A percentile compares a stretch with the other conserved stretches of the same genome.
Conservation (phyloP, 1,284 basidiomycete species). For the Puccinia hordei region DNA sequence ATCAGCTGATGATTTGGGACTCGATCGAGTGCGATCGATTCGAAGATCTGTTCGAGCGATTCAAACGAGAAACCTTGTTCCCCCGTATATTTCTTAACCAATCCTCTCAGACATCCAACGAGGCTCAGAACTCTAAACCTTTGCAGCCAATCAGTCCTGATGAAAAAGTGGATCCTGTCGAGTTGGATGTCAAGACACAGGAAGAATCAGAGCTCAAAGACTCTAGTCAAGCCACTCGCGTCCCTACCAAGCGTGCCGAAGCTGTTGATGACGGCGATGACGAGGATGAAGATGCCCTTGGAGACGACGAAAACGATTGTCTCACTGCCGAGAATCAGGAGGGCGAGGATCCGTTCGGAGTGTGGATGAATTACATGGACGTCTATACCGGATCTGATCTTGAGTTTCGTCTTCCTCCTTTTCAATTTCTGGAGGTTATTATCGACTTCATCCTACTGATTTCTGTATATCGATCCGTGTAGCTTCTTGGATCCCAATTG, state of each 20-base stretch:
- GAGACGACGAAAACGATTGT: background rate
- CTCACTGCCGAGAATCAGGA: conserved; percentile 3
- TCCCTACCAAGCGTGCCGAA: background rate
- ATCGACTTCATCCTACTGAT: background rate
- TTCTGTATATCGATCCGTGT: background rate
- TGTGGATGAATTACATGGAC: conserved; percentile 49
- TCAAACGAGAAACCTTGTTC: conserved; percentile 27
- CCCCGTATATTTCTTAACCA: conserved; percentile 9
- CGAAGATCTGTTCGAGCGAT: conserved; percentile 31
- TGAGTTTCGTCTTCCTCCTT: conserved; percentile 21
- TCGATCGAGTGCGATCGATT: conserved; percentile 23
- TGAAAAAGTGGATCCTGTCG: background rate
- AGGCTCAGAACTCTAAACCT: background rate
- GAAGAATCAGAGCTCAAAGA: conserved; percentile 5
- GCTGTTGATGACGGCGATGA: background rate
- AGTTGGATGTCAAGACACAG: background rate
- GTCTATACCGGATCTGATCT: conserved; percentile 38
- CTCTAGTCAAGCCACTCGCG: background rate
- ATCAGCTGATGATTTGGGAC: conserved; percentile 13
- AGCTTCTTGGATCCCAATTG: conserved; percentile 30
- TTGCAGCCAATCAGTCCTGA: background rate
- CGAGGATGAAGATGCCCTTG: background rate
- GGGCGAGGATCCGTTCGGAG: conserved; percentile 39
- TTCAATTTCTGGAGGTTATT: background rate
- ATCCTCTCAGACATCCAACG: background rate